These are phyloP conservation scores for Phytophthora megakarya DNA, from an alignment of 352 stramenopile species.

Conservation along the genomic window DNA sequence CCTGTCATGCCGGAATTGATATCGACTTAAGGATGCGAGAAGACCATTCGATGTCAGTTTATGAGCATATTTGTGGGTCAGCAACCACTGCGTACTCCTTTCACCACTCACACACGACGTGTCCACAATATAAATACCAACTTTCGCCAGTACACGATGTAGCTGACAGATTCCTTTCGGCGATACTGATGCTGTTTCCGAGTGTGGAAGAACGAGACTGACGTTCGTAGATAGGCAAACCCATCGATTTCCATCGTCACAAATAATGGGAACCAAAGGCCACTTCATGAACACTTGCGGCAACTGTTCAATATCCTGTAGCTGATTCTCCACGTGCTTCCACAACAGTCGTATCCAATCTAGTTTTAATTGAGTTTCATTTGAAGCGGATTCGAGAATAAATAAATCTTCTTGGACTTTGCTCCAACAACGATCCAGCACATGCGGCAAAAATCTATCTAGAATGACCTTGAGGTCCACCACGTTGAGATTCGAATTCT, in stretches of 20 bases:
- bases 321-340: slow-evolving; percentile 50
- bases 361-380: slow-evolving; percentile 19
- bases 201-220: slow-evolving; percentile 43
- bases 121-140: slow-evolving; percentile 55
- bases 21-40: slow-evolving; percentile 40
- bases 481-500: slow-evolving; percentile 51
- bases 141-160: slow-evolving; percentile 38
- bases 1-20: slow-evolving; percentile 36
- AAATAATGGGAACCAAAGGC: slow-evolving; percentile 49
- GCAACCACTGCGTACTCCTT: slow-evolving; percentile 49
- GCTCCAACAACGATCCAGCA: slow-evolving; percentile 44
- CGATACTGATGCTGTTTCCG: slow-evolving; percentile 12
- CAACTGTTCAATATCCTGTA: slow-evolving; percentile 36
- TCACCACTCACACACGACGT: slow-evolving; percentile 45
- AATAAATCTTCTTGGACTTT: slow-evolving; percentile 36
- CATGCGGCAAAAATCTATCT: slow-evolving; percentile 46
- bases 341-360: slow-evolving; percentile 61
- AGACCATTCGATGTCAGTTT: slow-evolving; percentile 54
- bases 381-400: slow-evolving; percentile 21
- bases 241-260: slow-evolving; percentile 36
- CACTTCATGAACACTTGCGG: slow-evolving; percentile 39
- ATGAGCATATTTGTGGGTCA: slow-evolving; percentile 46
- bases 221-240: slow-evolving; percentile 35
- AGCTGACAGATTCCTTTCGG: slow-evolving; percentile 25
- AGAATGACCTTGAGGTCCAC: slow-evolving; percentile 40